Percentiles rank a stretch among this genome's conserved stretches.
Evolutionary conservation across 1,139 yeast species (phyloP).

Genomic region (Taiozyma sp.): DNA sequence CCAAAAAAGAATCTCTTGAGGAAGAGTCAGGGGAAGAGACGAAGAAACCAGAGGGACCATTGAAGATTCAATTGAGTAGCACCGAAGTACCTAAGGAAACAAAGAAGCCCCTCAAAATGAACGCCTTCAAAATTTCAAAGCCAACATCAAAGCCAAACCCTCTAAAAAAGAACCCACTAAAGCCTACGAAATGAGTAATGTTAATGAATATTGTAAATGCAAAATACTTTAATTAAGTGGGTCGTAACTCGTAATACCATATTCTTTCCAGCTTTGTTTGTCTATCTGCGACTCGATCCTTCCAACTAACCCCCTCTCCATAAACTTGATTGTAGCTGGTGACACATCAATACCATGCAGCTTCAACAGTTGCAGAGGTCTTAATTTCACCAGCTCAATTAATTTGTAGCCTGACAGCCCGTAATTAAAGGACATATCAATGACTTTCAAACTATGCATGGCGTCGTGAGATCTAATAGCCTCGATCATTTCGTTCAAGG

Average conservation of each 20-base stretch:
- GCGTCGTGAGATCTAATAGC: slow-evolving; percentile 7
- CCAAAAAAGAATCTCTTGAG: slow-evolving; percentile 10
- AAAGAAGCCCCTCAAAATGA: slow-evolving; percentile 7
- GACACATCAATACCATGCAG: slow-evolving; percentile 20
- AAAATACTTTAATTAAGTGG: slow-evolving; percentile 9
- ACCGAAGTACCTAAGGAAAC: slow-evolving; percentile 6
- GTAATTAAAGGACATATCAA: slow-evolving; percentile 22
- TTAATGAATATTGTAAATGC: neutral
- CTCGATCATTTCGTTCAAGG: slow-evolving; percentile 11
- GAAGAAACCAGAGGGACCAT: slow-evolving; percentile 10
- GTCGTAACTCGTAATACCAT: slow-evolving; percentile 20
- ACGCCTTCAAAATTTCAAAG: slow-evolving; percentile 17
- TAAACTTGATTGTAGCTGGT: slow-evolving; percentile 13
- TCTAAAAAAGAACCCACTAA: slow-evolving; percentile 9
- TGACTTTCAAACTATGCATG: slow-evolving; percentile 5
- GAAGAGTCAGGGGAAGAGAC: slow-evolving; percentile 16
- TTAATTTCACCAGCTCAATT: slow-evolving; percentile 14
- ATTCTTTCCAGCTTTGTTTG: slow-evolving; percentile 19
- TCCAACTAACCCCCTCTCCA: slow-evolving; percentile 11
- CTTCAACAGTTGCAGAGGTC: slow-evolving; percentile 9
- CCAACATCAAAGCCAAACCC: slow-evolving; percentile 15
- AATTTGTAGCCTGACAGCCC: slow-evolving; percentile 19
- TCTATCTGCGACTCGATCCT: slow-evolving; percentile 19
- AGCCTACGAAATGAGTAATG: neutral
- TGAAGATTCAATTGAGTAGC: slow-evolving; percentile 17